phyloP scores from a whole-genome alignment of 2,329 filamentous ascomycete species.

The Beauveria australis region DNA sequence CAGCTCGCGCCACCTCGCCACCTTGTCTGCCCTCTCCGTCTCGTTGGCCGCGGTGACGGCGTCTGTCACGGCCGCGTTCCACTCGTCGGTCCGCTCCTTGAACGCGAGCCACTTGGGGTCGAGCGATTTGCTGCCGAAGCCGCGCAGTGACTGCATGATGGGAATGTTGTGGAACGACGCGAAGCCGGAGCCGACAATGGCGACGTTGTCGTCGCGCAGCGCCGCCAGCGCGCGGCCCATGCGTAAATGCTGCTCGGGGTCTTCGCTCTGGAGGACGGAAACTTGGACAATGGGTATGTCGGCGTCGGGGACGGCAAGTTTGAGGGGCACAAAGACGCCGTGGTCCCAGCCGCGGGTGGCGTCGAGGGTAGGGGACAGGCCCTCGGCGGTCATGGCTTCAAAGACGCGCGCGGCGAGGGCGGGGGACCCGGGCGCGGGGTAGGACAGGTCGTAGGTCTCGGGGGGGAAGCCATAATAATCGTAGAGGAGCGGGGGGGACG shows the following conservation, averaged over 20 bases:
- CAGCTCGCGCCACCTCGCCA: conserved; percentile 40
- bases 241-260: conserved; percentile 37
- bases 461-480: conserved; percentile 53
- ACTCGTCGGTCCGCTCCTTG: conserved; percentile 24
- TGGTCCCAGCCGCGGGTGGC: conserved; percentile 46
- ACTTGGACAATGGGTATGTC: conserved; percentile 48
- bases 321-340: conserved; percentile 51
- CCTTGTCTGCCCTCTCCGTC: conserved; percentile 28
- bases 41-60: conserved; percentile 27
- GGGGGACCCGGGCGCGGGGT: conserved; percentile 48
- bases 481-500: conserved; percentile 41
- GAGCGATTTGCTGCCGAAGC: not conserved
- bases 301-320: conserved; percentile 44
- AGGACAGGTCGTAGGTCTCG: conserved; percentile 46
- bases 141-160: conserved; percentile 32
- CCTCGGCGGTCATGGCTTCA: conserved; percentile 36
- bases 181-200: conserved; percentile 52
- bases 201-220: conserved; percentile 46
- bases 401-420: conserved; percentile 42
- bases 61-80: conserved; percentile 38
- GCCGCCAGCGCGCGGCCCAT: conserved; percentile 44
- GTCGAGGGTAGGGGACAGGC: conserved; percentile 34
- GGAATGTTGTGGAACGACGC: conserved; percentile 49
- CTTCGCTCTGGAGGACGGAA: conserved; percentile 45
- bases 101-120: conserved; percentile 16